These are phyloP conservation scores for Hippophae tibetana DNA, from an alignment of 306 rosid genomes.

Conservation along the genomic window DNA sequence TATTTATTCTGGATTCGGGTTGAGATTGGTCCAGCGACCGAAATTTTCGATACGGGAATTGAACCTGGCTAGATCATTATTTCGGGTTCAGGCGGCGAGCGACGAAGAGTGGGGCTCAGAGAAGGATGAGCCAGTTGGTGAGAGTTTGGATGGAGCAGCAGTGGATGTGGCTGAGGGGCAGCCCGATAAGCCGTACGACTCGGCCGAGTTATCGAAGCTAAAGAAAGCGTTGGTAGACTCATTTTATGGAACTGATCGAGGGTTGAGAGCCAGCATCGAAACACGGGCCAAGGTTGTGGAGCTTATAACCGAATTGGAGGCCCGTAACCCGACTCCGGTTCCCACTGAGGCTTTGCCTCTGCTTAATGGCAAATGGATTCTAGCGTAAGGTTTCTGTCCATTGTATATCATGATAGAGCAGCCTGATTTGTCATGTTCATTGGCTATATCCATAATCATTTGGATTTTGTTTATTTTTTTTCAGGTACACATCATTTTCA, in stretches of 20 bases:
- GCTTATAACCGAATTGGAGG: constrained; percentile 81
- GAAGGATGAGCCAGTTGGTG: constrained; percentile 17
- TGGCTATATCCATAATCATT: background rate
- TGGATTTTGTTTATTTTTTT: constrained; percentile 7
- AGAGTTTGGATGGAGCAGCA: background rate
- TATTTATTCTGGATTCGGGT: constrained; percentile 14
- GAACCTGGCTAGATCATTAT: constrained; percentile 10
- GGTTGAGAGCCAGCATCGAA: constrained; percentile 60
- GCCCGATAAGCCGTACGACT: constrained; percentile 20
- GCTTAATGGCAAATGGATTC: constrained; percentile 93
- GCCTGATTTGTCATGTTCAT: background rate
- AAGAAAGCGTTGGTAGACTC: constrained; percentile 70
- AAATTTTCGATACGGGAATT: constrained; percentile 15
- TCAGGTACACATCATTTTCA: constrained; percentile 72
- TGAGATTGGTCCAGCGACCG: constrained; percentile 15
- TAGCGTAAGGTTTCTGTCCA: constrained; percentile 40
- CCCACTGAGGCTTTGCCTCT: constrained; percentile 74
- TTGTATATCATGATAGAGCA: background rate
- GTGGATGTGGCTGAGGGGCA: constrained; percentile 25
- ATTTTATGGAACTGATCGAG: constrained; percentile 75
- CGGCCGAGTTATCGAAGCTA: constrained; percentile 35
- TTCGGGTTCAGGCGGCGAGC: constrained; percentile 24
- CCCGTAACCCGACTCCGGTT: constrained; percentile 72
- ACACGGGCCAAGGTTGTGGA: constrained; percentile 85
- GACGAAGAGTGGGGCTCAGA: constrained; percentile 52